Evolutionary conservation across 139 green algal species (phyloP).

Genomic region (Monoraphidium neglectum): DNA sequence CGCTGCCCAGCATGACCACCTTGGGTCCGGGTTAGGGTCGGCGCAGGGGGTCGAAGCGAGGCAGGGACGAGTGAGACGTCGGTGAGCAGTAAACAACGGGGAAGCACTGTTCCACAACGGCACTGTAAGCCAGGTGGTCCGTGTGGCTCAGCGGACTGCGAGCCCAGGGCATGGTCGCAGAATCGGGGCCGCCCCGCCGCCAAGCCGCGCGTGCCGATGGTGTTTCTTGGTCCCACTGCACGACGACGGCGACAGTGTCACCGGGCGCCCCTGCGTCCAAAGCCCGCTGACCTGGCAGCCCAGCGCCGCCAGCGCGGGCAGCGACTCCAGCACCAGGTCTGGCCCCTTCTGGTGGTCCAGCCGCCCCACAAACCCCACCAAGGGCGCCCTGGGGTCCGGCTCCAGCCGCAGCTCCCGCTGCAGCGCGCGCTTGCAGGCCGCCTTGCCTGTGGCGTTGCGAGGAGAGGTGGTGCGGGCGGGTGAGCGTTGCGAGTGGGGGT

Average conservation of each 20-base stretch:
- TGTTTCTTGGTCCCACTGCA: no score
- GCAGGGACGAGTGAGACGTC: background rate
- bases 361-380: slow-evolving; percentile 76
- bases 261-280: no score
- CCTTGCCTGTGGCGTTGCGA: slow-evolving; percentile 56
- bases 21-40: no score
- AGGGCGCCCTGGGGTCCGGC: slow-evolving; percentile 39
- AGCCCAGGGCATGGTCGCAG: no score
- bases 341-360: slow-evolving; percentile 83
- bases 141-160: no score
- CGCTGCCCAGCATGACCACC: slow-evolving; percentile 84
- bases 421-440: slow-evolving; percentile 61
- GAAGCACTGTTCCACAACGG: no score
- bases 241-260: no score
- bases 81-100: no score
- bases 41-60: background rate
- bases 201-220: no score
- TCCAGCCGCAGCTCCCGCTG: slow-evolving; percentile 61
- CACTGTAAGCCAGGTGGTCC: no score
- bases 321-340: slow-evolving; percentile 65
- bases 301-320: slow-evolving; percentile 42
- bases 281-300: slow-evolving; percentile 51
- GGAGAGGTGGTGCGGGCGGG: background rate
- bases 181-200: no score
- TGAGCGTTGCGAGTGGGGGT: no score